Evolutionary conservation across 164 flowering plant genomes (phyloP).

Genomic region (Berberis vulgaris): DNA sequence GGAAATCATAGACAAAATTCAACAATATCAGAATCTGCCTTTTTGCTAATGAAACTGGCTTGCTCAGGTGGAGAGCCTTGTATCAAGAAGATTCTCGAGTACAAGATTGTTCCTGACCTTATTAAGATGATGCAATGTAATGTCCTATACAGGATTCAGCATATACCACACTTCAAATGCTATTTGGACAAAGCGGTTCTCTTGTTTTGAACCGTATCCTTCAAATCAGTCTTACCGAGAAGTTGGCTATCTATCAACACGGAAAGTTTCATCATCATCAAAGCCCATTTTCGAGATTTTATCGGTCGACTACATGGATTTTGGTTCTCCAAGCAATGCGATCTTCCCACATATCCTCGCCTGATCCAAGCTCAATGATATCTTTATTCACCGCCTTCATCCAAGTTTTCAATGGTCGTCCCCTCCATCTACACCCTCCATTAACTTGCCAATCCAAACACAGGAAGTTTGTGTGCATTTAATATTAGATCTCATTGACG

Average conservation of each 20-base stretch:
- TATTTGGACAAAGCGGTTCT: conserved; percentile 27
- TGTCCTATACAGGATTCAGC: conserved; percentile 33
- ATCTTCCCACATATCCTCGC: too few relatives aligned
- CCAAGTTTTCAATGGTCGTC: too few relatives aligned
- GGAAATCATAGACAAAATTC: conserved; percentile 17
- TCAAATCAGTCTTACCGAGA: conserved; percentile 26
- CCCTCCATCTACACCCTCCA: too few relatives aligned
- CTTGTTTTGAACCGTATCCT: conserved; percentile 25
- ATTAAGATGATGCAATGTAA: conserved; percentile 40
- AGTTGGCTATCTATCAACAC: neutral
- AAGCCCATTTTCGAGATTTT: too few relatives aligned
- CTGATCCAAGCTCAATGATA: too few relatives aligned
- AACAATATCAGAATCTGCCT: conserved; percentile 30
- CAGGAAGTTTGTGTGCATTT: conserved; percentile 22
- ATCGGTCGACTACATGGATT: too few relatives aligned
- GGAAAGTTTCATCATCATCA: too few relatives aligned
- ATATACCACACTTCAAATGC: conserved; percentile 35
- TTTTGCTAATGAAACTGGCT: conserved; percentile 36
- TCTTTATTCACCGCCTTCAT: too few relatives aligned
- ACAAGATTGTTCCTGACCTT: conserved; percentile 29
- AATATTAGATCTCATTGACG: conserved; percentile 32
- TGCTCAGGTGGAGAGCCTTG: conserved; percentile 39
- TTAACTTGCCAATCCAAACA: too few relatives aligned
- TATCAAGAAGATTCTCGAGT: conserved; percentile 28
- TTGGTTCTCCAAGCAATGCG: too few relatives aligned